Base-by-base conservation (phyloP, 148 eudicot species). In the Diospyros lotus region DNA sequence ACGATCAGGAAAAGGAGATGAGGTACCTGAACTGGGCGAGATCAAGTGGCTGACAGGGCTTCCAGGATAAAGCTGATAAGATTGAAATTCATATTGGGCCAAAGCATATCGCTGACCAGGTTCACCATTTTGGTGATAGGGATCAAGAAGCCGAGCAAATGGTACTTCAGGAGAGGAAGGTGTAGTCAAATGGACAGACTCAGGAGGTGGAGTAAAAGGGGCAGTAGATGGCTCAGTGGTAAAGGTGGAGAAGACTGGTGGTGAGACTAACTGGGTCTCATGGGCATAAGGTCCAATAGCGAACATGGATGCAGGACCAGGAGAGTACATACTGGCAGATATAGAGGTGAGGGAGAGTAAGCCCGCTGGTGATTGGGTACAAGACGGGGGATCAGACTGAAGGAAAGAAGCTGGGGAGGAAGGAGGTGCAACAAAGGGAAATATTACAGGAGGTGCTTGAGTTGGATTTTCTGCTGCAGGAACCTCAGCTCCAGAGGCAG, bases 91-190 rank as follows among this genome's bases (percentile, higher is more conserved):
- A 66, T 89, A 91, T 41, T 88, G 89, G 15, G 93, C 84, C 3
- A 82, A 66, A 17, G 88, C 77, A 61, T 79, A 84, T 76, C 88
- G 86, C 13, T 79, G 84, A 75, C 82, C 85, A 13, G 76, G 64
- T 72, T 78, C 86, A 63, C 84, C 85, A 51, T 65, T 81, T 28
- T 87, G 87, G 76, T 84, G 79, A 70, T 74, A 71, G 53, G 97
- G 91, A 46, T 90, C 91, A 11, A 92, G 84, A 76, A 93, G 89
- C 77, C 88, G 87, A 66, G 99, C 99, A 80, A 93, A 93, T 4
- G 99, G 99, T 9, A 95, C 99, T 83, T 95, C 99, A 0, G 99
- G 99, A 8, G 99, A 95, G 67, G 99, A 95, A 58, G 99, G 99
- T 63, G 94, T 95, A 3, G 99, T 95, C 68, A 95, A 75, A 74